phyloP scores from a whole-genome alignment of 768 basidiomycete species.

The Leucosporidium yakuticum region DNA sequence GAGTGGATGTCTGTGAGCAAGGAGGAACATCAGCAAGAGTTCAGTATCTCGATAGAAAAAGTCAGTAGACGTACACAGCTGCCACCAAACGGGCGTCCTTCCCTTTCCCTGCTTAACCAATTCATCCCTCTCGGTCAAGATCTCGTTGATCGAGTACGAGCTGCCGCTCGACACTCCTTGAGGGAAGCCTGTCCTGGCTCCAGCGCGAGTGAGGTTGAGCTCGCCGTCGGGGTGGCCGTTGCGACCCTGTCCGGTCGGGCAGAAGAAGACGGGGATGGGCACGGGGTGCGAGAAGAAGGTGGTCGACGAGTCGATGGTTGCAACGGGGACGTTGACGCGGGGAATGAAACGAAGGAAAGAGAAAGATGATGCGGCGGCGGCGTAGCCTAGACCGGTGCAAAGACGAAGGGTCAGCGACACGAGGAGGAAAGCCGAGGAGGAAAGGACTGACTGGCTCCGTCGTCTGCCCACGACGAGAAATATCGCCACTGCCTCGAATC shows the following conservation, averaged over 20 bases:
- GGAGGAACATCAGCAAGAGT: no score
- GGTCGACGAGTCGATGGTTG: slow-evolving; percentile 41
- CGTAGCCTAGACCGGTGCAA: slow-evolving; percentile 7
- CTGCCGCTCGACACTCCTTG: slow-evolving; percentile 54
- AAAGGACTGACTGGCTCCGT: slow-evolving; percentile 13
- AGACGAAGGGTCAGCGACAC: not conserved
- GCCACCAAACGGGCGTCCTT: slow-evolving; percentile 7
- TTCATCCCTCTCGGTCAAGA: slow-evolving; percentile 3
- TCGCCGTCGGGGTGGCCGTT: slow-evolving; percentile 84
- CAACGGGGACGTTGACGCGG: slow-evolving; percentile 34
- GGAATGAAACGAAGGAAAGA: slow-evolving; percentile 31
- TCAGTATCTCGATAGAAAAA: no score
- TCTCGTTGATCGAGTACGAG: slow-evolving; percentile 44
- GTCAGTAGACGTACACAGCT: slow-evolving; percentile 1
- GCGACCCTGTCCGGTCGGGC: slow-evolving; percentile 74
- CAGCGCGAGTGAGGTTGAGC: slow-evolving; percentile 68
- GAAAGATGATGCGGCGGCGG: not conserved
- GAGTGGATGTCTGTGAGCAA: not conserved
- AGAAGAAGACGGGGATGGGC: slow-evolving; percentile 78
- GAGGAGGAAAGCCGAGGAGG: no score
- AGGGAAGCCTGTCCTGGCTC: slow-evolving; percentile 60
- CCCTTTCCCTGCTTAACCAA: not conserved
- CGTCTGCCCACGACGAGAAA: slow-evolving; percentile 13
- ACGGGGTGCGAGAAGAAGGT: slow-evolving; percentile 66
- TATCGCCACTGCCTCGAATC: slow-evolving; percentile 12